These are phyloP conservation scores for Klebsormidium nitens DNA, from an alignment of 139 green algal genomes.

Conservation along the genomic window DNA sequence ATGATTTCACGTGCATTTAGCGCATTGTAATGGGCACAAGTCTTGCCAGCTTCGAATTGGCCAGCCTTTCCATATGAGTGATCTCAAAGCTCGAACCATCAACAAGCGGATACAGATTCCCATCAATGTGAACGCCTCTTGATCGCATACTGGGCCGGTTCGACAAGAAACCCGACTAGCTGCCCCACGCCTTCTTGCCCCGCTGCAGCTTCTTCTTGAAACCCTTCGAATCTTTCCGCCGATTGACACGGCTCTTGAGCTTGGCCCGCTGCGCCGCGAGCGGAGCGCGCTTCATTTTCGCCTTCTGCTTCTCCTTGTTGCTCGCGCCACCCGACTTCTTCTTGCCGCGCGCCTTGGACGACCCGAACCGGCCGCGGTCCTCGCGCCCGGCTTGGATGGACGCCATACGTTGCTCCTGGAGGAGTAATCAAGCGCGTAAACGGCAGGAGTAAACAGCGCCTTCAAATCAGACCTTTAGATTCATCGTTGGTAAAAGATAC, in stretches of 20 bases:
- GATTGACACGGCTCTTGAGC: slow-evolving; percentile 4
- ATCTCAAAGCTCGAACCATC: no score
- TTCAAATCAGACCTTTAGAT: not conserved
- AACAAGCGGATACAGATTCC: no score
- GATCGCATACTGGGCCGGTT: no score
- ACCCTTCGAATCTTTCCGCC: not conserved
- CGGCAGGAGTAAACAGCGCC: not conserved
- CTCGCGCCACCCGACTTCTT: slow-evolving; percentile 79
- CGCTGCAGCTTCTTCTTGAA: slow-evolving; percentile 7
- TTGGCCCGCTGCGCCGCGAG: slow-evolving; percentile 62
- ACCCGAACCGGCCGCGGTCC: slow-evolving; percentile 74
- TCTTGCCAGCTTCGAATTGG: no score
- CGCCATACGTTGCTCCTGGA: slow-evolving; percentile 70
- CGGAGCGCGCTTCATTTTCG: slow-evolving; percentile 69
- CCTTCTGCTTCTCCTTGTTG: slow-evolving; percentile 89
- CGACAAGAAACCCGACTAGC: no score
- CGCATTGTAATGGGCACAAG: no score
- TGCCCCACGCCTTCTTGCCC: slow-evolving; percentile 39
- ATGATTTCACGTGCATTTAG: no score
- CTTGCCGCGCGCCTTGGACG: slow-evolving; percentile 52
- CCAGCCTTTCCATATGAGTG: no score
- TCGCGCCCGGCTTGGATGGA: slow-evolving; percentile 70
- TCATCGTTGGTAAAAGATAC: no score
- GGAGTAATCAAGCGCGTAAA: not conserved
- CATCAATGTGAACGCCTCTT: no score